Percentiles rank a stretch among this genome's conserved stretches.
phyloP scores from a whole-genome alignment of 495 filamentous ascomycete genomes.

The Trypethelium eluteriae region DNA sequence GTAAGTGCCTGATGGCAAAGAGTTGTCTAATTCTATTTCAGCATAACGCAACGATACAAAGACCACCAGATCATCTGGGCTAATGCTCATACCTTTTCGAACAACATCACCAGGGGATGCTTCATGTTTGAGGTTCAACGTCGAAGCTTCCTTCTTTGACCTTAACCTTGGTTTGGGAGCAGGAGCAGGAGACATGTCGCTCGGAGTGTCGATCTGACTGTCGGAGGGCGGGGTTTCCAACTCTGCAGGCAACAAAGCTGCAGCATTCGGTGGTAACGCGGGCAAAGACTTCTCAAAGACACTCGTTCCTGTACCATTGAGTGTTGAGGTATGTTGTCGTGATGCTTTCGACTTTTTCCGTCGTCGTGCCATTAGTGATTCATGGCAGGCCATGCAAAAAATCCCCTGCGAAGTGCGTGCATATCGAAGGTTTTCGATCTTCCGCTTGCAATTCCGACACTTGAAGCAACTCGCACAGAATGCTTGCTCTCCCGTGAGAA shows the following conservation, averaged over 20 bases:
- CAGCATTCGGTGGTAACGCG: constrained; percentile 71
- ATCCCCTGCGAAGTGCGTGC: constrained; percentile 96
- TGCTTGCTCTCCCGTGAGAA: constrained; percentile 97
- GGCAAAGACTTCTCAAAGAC: constrained; percentile 90
- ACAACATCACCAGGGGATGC: constrained; percentile 33
- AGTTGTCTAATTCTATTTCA: constrained; percentile 19
- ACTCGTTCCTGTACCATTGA: constrained; percentile 53
- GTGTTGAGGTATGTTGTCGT: constrained; percentile 45
- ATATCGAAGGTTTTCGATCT: constrained; percentile 98
- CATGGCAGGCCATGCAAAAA: constrained; percentile 99
- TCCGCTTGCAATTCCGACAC: constrained; percentile 94
- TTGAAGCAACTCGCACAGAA: constrained; percentile 96
- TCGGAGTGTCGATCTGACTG: constrained; percentile 56
- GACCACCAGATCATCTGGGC: not conserved
- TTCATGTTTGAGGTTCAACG: constrained; percentile 30
- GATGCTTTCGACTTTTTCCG: constrained; percentile 74
- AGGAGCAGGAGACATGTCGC: constrained; percentile 55
- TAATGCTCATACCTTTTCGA: constrained; percentile 30
- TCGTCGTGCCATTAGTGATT: constrained; percentile 92
- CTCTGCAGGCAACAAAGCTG: constrained; percentile 50
- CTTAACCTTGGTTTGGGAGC: constrained; percentile 44
- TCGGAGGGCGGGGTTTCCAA: constrained; percentile 60
- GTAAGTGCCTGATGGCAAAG: constrained; percentile 68
- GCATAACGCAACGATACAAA: not conserved
- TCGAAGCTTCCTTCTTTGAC: constrained; percentile 30